A percentile compares a stretch with the other conserved stretches of the same genome.
These are phyloP conservation scores for Lophium mytilinum DNA, from an alignment of 495 filamentous ascomycete species.

Conservation along the genomic window DNA sequence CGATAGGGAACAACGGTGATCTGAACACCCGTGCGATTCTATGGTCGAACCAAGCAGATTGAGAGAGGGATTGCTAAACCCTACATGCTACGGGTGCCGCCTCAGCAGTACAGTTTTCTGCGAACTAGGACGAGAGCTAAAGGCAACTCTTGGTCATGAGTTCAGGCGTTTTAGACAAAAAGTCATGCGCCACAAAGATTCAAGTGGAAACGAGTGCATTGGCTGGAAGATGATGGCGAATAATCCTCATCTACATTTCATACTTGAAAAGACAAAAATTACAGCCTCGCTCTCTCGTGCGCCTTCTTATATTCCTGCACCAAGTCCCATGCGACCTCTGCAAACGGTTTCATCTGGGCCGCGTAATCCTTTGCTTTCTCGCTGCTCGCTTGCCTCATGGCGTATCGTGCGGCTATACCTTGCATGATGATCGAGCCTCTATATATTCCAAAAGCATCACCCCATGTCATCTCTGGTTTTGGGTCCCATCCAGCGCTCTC, in stretches of 20 bases:
- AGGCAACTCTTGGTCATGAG: too few relatives aligned
- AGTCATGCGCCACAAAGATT: too few relatives aligned
- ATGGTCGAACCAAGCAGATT: too few relatives aligned
- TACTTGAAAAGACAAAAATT: constrained; percentile 6
- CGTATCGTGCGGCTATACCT: constrained; percentile 82
- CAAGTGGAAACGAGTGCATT: too few relatives aligned
- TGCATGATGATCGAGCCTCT: constrained; percentile 75
- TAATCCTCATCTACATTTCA: too few relatives aligned
- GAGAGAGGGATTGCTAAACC: too few relatives aligned
- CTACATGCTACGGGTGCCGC: too few relatives aligned
- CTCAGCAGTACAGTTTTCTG: too few relatives aligned
- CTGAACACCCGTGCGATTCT: too few relatives aligned
- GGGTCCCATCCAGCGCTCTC: constrained; percentile 64
- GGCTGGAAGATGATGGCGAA: too few relatives aligned
- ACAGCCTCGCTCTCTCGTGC: constrained; percentile 45
- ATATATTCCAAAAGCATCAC: constrained; percentile 44
- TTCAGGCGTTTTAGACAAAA: too few relatives aligned
- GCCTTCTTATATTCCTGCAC: constrained; percentile 42
- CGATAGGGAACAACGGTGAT: constrained; percentile 6
- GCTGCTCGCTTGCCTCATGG: constrained; percentile 83
- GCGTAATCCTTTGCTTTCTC: constrained; percentile 67
- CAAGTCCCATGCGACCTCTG: constrained; percentile 65
- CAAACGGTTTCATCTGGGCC: constrained; percentile 55
- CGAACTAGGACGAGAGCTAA: too few relatives aligned
- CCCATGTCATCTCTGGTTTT: constrained; percentile 45